Evolutionary conservation across 176 grass and related monocot genomes (phyloP), one percentile per base, ranked within the genome.

Genomic region (Oryza glumipatula): DNA sequence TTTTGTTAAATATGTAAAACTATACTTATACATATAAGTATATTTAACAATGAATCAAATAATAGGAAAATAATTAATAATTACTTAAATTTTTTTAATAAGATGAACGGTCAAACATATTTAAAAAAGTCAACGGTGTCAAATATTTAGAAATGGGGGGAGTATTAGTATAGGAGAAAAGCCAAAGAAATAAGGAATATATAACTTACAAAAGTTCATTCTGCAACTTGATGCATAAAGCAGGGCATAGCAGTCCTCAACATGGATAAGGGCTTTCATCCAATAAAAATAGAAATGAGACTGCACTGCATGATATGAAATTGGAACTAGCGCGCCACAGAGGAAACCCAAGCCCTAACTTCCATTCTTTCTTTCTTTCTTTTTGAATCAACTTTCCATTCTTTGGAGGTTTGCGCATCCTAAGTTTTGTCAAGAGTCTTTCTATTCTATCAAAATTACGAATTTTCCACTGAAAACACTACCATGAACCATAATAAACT

Each of bases 381-480:
- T 48, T 48, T 48, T 48, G 47, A 43, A 43, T 43, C 41, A 43
- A 19, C 16, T 56, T 16, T 17, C 5, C 15, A 7, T 56, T 56
- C 52, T 19, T 56, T 21, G 5, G 6, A 19, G 30, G 64, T 44
- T 35, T 76, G 7, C 52, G 41, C 66, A 78, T 65, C 32, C 24
- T 10, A 0, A 4, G 61, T 56, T 45, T 19, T 35, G 45, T 73
- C 41, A 68, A 7, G 79, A 35, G 33, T 73, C 49, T 77, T 10
- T 65, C 11, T 22, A 3, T 73, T 79, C 68, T 24, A 78, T 43
- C 16, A 14, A 32, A 83, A 21, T 58, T 74, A 69, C 66, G 74
- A 72, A 71, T 35, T 74, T 48, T 21, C 22, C 32, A 66, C 0
- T 24, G 32, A 44, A 39, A 85, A 76, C 13, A 73, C 67, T 43